Base-by-base conservation (phyloP, 129 eudicot genomes). In the Flaveria robusta region DNA sequence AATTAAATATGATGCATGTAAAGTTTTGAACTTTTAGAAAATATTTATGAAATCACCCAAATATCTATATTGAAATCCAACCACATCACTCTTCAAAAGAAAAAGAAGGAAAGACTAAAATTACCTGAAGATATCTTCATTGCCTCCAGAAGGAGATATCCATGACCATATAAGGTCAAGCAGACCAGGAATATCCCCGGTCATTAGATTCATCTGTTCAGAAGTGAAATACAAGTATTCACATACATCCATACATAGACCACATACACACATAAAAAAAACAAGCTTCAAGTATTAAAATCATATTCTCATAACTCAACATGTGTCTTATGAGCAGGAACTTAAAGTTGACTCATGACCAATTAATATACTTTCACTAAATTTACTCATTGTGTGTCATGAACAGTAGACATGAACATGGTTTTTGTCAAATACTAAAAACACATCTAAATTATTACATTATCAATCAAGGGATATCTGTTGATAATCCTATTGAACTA, bases 111-210 rank as follows among this genome's bases (percentile, higher is more conserved):
- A 65, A 15, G 62, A 51, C 60, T 54, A 60, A 68, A 14, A 19
- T 80, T 84, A 91, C 98, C 97, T 87, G 91, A 88, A 88, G 51
- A 83, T 76, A 77, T 83, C 83, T 71, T 81, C 87, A 42, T 87
- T 86, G 58, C 86, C 88, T 55, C 89, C 97, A 13, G 96, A 88
- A 79, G 98, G 92, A 22, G 96, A 91, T 82, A 94, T 86, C 97
- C 96, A 94, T 54, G 93, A 91, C 93, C 92, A 94, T 37, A 94
- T 81, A 75, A 87, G 92, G 83, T 94, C 97, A 78, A 94, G 91
- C 76, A 91, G 79, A 82, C 71, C 84, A 63, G 94, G 96, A 77
- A 94, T 86, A 82, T 94, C 88, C 42, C 90, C 99, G 60, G 90
- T 68, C 96, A 94, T 91, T 71, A 94, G 93, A 84, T 81, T 89